phyloP scores from a whole-genome alignment of 2,329 filamentous ascomycete species.

The Exserohilum turcica region DNA sequence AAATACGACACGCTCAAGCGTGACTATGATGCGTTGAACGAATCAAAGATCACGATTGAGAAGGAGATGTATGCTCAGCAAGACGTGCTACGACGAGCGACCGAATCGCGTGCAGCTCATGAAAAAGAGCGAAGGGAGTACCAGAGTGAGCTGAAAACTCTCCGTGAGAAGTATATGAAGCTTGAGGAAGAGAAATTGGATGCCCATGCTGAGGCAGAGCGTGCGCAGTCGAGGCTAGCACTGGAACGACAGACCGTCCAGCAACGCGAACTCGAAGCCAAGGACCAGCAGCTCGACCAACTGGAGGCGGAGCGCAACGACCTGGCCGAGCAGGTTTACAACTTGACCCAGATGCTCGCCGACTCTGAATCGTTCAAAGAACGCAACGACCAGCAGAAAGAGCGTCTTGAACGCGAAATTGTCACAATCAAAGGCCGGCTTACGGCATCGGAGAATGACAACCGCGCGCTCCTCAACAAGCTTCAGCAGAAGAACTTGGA shows the following conservation, averaged over 20 bases:
- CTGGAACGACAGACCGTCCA: constrained; percentile 80
- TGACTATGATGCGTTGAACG: constrained; percentile 84
- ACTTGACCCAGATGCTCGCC: constrained; percentile 82
- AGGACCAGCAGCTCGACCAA: constrained; percentile 75
- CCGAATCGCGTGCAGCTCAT: constrained; percentile 76
- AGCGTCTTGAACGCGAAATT: constrained; percentile 87
- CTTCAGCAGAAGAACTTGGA: constrained; percentile 96
- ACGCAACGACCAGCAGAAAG: constrained; percentile 91
- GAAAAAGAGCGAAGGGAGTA: constrained; percentile 90
- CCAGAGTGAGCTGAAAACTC: constrained; percentile 78
- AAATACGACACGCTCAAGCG: constrained; percentile 81
- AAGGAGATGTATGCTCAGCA: constrained; percentile 97
- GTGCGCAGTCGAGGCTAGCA: constrained; percentile 75
- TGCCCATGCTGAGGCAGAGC: constrained; percentile 80
- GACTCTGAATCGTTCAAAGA: constrained; percentile 88
- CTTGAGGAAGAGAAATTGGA: constrained; percentile 85
- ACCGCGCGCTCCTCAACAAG: constrained; percentile 92
- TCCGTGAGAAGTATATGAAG: constrained; percentile 81
- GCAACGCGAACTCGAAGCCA: constrained; percentile 78
- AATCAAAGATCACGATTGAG: constrained; percentile 95
- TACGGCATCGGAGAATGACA: constrained; percentile 93
- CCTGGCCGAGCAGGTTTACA: constrained; percentile 79
- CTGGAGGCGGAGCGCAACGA: constrained; percentile 79
- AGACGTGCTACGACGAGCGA: constrained; percentile 83
- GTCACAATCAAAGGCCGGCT: constrained; percentile 89